Conservation (phyloP, 495 filamentous ascomycete species). For the Penicillium fimorum region DNA sequence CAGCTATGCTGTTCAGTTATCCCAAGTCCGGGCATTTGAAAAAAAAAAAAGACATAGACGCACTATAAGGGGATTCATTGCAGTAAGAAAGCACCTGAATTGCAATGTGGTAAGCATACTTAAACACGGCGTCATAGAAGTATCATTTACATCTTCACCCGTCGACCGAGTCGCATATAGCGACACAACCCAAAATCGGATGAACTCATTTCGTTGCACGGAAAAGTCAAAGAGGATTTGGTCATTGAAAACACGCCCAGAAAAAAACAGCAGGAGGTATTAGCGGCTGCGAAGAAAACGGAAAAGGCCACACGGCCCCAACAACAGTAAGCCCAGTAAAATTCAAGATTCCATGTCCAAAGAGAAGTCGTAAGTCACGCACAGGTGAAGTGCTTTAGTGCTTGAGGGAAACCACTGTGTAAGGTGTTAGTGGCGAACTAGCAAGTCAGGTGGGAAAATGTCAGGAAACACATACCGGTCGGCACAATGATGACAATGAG, state of each 20-base stretch:
- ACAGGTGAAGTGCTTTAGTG: constrained; percentile 31
- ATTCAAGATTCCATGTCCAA: constrained; percentile 33
- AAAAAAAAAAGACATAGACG: constrained; percentile 7
- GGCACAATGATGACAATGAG: constrained; percentile 88
- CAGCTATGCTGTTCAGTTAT: no score
- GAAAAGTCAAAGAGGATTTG: constrained; percentile 33
- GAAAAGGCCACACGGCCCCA: constrained; percentile 31
- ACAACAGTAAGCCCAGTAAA: constrained; percentile 34
- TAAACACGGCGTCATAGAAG: constrained; percentile 41
- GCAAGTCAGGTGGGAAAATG: neutral
- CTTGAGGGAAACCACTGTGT: constrained; percentile 32
- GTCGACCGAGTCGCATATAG: constrained; percentile 31
- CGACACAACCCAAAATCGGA: constrained; percentile 24
- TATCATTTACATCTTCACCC: constrained; percentile 51
- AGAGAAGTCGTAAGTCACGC: constrained; percentile 31
- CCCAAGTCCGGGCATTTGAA: neutral
- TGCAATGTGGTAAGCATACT: constrained; percentile 30
- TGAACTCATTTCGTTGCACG: constrained; percentile 35
- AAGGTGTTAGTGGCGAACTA: constrained; percentile 19
- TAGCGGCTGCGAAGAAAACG: constrained; percentile 42
- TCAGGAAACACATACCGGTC: constrained; percentile 55
- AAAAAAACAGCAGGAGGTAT: constrained; percentile 45
- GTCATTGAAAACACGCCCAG: constrained; percentile 47
- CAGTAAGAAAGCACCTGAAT: constrained; percentile 17
- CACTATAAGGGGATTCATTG: constrained; percentile 15